Base-by-base conservation (phyloP, 768 basidiomycete species). In the Hirschioporus abietinus region DNA sequence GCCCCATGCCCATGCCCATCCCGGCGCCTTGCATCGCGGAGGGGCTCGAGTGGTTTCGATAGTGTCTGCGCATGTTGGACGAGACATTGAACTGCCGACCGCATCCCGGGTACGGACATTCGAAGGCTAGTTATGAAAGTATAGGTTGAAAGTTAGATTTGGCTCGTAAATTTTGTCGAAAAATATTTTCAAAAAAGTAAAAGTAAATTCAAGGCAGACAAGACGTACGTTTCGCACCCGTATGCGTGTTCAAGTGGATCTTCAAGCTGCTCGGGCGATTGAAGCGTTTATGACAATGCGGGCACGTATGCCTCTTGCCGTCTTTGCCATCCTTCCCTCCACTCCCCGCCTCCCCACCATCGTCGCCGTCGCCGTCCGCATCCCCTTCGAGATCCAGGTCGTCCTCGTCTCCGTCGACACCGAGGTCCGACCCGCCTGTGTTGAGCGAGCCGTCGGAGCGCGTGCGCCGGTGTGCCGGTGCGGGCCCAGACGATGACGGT, bases 41-140 rank as follows among this genome's bases (percentile, higher is more conserved):
- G 5, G 42, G 42, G 42, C 42, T 52, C 42, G 42, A 52, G 68
- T 92, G 90, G 74, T 90, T 92, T 58, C 90, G 81, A 73, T 86
- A 88, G 71, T 93, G 91, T 4, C 91, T 80, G 34, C 91, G 83
- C 91, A 92, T 93, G 74, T 93, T 93, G 0, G 89, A 91, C 73
- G 91, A 91, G 62, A 92, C 92, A 69, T 91, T 92, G 77, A 93
- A 93, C 67, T 89, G 85, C 36, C 89, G 83, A 42, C 88, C 88
- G 73, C 91, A 92, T 58, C 86, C 83, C 7, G 87, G 88, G 80
- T 80, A 90, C 6, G 89, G 88, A 70, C 91, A 93, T 58, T 84
- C 81, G 77, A 90, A 91, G n/a, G 90, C 92, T 90, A 73, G 58
- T 68, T n/a, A n/a, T n/a, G n/a, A n/a, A n/a, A n/a, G n/a, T n/a